These are phyloP conservation scores for Hyphopichia wangnamkhiaoensis DNA, from an alignment of 1,139 yeast genomes.

Conservation along the genomic window DNA sequence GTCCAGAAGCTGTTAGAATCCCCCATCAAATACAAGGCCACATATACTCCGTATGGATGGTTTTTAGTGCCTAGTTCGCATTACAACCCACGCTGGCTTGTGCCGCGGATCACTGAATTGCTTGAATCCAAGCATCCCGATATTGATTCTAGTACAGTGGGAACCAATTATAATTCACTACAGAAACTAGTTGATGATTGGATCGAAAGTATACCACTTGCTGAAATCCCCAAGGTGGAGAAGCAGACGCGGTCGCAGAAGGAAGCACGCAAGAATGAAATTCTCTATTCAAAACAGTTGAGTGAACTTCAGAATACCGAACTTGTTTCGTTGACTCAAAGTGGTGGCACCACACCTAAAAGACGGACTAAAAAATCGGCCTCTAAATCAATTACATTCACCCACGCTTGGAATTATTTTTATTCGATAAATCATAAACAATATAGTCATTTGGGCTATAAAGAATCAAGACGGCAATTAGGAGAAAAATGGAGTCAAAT, in stretches of 20 bases:
- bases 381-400: constrained; percentile 20
- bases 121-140: constrained; percentile 6
- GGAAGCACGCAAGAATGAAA: constrained; percentile 3
- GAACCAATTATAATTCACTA: constrained; percentile 9
- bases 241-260: neutral
- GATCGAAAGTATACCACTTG: constrained; percentile 16
- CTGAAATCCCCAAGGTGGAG: neutral
- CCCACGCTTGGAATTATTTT: constrained; percentile 39
- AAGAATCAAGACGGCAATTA: constrained; percentile 17
- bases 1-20: constrained; percentile 3
- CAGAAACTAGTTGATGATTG: constrained; percentile 27
- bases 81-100: constrained; percentile 33
- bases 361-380: no score
- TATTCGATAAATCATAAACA: constrained; percentile 19
- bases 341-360: no score
- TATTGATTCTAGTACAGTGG: constrained; percentile 6
- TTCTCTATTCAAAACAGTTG: no score
- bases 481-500: constrained; percentile 30
- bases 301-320: no score
- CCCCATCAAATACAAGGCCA: constrained; percentile 20
- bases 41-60: constrained; percentile 30
- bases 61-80: constrained; percentile 26
- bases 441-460: constrained; percentile 11
- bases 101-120: constrained; percentile 6
- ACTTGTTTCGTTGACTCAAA: no score